Evolutionary conservation across 441 rosid genomes (phyloP).

Genomic region (Pelargonium australe): DNA sequence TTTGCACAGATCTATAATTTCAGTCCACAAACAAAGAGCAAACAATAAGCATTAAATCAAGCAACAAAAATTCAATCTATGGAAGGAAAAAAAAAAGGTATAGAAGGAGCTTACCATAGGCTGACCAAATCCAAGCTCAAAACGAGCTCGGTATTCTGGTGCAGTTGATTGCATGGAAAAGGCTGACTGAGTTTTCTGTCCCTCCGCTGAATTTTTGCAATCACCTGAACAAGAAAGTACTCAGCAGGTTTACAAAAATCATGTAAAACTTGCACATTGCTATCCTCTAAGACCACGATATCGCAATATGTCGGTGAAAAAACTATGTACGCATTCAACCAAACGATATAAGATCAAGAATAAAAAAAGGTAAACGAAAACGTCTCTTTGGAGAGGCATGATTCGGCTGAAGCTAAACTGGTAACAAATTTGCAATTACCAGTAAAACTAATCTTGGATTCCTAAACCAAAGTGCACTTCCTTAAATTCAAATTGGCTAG

Average conservation of each 20-base stretch:
- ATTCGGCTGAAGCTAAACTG: neutral
- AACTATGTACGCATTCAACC: neutral
- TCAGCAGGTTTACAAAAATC: neutral
- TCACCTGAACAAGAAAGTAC: conserved; percentile 40
- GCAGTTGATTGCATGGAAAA: conserved; percentile 44
- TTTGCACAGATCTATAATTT: conserved; percentile 49
- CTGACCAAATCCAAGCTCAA: conserved; percentile 60
- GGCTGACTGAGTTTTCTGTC: conserved; percentile 39
- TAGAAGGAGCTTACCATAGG: conserved; percentile 38
- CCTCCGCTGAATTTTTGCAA: conserved; percentile 42
- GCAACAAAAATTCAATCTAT: neutral
- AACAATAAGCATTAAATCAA: conserved; percentile 5
- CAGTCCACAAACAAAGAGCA: conserved; percentile 14
- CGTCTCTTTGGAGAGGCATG: neutral
- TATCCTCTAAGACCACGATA: too few relatives aligned
- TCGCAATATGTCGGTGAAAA: neutral
- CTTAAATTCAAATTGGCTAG: neutral
- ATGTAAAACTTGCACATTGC: neutral
- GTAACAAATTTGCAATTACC: neutral
- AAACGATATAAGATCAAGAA: neutral
- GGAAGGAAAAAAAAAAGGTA: neutral
- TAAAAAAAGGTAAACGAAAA: neutral
- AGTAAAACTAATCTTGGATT: neutral
- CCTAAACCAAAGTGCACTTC: neutral
- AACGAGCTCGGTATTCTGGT: conserved; percentile 38